These are phyloP conservation scores for Yarrowia divulgata DNA, from an alignment of 805 yeast species.

Conservation along the genomic window DNA sequence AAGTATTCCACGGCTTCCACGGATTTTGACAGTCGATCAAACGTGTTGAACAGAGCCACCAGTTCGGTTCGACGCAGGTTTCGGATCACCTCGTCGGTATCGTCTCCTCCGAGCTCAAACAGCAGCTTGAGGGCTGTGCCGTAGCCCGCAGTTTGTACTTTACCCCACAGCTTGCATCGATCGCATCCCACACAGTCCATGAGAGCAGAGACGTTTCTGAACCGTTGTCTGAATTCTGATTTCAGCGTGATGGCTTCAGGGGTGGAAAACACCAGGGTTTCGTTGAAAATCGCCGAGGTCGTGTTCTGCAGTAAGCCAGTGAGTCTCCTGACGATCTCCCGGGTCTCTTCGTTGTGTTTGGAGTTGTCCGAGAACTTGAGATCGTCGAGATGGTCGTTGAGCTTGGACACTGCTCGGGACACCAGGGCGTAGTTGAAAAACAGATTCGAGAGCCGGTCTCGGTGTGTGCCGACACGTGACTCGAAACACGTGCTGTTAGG, in stretches of 20 bases:
- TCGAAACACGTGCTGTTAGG: slow-evolving; percentile 84
- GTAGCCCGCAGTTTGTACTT: slow-evolving; percentile 94
- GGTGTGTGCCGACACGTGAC: slow-evolving; percentile 87
- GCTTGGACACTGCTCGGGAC: slow-evolving; percentile 78
- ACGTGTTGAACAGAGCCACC: slow-evolving; percentile 89
- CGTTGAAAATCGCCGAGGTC: slow-evolving; percentile 56
- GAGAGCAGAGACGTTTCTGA: slow-evolving; percentile 85
- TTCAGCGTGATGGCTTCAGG: slow-evolving; percentile 62
- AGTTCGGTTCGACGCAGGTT: slow-evolving; percentile 79
- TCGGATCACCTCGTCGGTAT: slow-evolving; percentile 60
- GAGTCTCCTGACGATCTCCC: slow-evolving; percentile 7
- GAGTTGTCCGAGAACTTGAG: slow-evolving; percentile 53
- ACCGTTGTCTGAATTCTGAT: slow-evolving; percentile 83
- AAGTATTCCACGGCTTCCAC: slow-evolving; percentile 77
- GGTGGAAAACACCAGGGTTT: slow-evolving; percentile 56
- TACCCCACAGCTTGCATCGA: slow-evolving; percentile 97
- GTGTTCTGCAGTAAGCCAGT: slow-evolving; percentile 40
- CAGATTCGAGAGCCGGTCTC: slow-evolving; percentile 86
- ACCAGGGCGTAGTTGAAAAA: slow-evolving; percentile 92
- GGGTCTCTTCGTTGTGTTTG: slow-evolving; percentile 17
- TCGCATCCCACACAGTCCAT: slow-evolving; percentile 99
- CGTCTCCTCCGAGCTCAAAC: slow-evolving; percentile 73
- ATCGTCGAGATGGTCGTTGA: slow-evolving; percentile 60
- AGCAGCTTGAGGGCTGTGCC: slow-evolving; percentile 93
- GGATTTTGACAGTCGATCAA: slow-evolving; percentile 89